Conservation (phyloP, 2,329 filamentous ascomycete genomes). For the Trichophaea hybrida region DNA sequence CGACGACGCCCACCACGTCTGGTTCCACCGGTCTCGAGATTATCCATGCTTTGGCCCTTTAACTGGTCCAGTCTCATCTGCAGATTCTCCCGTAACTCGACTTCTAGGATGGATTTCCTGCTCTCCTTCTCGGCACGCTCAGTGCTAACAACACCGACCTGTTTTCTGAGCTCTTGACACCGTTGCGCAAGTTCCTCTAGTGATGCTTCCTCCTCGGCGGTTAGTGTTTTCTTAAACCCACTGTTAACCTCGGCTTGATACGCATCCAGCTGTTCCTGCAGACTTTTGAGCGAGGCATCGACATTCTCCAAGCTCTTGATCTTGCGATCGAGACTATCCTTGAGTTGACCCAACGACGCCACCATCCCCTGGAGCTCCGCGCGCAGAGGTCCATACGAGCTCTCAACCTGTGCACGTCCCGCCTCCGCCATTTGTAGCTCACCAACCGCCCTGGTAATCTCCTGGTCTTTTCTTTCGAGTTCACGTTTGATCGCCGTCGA, state of each 20-base stretch:
- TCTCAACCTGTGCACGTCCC: slow-evolving; percentile 59
- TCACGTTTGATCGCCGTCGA: slow-evolving; percentile 52
- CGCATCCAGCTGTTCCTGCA: slow-evolving; percentile 59
- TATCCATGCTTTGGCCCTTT: slow-evolving; percentile 44
- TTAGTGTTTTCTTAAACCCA: slow-evolving; percentile 84
- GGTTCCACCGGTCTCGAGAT: slow-evolving; percentile 49
- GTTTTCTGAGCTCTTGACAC: slow-evolving; percentile 59
- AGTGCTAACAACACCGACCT: slow-evolving; percentile 61
- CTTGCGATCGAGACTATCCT: slow-evolving; percentile 48
- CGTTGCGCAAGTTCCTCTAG: slow-evolving; percentile 55
- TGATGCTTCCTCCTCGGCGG: slow-evolving; percentile 64
- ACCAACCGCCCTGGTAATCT: slow-evolving; percentile 74
- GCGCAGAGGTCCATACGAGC: slow-evolving; percentile 65
- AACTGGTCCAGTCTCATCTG: slow-evolving; percentile 78
- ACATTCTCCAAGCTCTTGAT: slow-evolving; percentile 47
- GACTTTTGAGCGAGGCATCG: slow-evolving; percentile 57
- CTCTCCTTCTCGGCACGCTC: slow-evolving; percentile 63
- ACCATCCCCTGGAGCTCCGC: slow-evolving; percentile 63
- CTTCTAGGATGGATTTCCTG: slow-evolving; percentile 69
- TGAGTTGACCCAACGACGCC: slow-evolving; percentile 58
- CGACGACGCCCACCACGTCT: slow-evolving; percentile 41
- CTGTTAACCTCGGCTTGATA: slow-evolving; percentile 69
- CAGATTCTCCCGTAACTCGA: slow-evolving; percentile 78
- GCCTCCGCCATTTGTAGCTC: slow-evolving; percentile 73
- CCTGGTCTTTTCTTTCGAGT: slow-evolving; percentile 68